Conservation (phyloP, 2,329 filamentous ascomycete species). For the Fusarium foetens region DNA sequence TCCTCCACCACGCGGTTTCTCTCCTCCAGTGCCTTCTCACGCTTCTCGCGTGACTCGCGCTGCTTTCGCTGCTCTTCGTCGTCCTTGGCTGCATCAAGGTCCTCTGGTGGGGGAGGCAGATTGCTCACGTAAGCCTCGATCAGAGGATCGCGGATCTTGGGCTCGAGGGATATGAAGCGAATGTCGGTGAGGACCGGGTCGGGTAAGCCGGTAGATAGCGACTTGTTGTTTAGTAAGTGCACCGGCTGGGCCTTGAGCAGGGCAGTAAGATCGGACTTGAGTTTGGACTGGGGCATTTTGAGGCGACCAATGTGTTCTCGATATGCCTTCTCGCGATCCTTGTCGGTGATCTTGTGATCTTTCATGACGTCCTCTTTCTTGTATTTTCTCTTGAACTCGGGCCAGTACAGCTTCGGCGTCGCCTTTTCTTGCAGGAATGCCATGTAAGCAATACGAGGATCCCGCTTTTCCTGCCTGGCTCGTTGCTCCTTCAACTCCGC, state of each 20-base stretch:
- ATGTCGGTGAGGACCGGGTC: constrained; percentile 71
- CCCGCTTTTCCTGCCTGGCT: constrained; percentile 79
- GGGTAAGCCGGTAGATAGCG: constrained; percentile 68
- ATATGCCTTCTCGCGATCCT: constrained; percentile 83
- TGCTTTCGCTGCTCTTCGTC: constrained; percentile 62
- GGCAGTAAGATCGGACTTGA: constrained; percentile 75
- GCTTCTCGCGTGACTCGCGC: constrained; percentile 62
- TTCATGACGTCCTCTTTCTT: constrained; percentile 85
- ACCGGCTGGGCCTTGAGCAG: constrained; percentile 71
- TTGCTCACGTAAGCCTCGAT: constrained; percentile 74
- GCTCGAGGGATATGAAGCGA: constrained; percentile 74
- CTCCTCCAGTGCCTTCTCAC: constrained; percentile 75
- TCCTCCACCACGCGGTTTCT: constrained; percentile 70
- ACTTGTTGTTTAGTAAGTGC: constrained; percentile 68
- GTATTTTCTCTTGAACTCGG: constrained; percentile 93
- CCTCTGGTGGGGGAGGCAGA: constrained; percentile 67
- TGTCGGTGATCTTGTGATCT: constrained; percentile 75
- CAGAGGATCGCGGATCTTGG: constrained; percentile 69
- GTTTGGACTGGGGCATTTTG: constrained; percentile 71
- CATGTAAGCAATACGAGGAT: constrained; percentile 85
- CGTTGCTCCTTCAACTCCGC: constrained; percentile 76
- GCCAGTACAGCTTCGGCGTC: constrained; percentile 94
- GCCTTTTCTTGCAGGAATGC: constrained; percentile 83
- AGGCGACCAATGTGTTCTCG: constrained; percentile 76
- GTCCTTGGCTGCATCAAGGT: constrained; percentile 53